Evolutionary conservation across 352 stramenopile species (phyloP), one percentile per base, ranked within the genome.

Genomic region (Achlya hypogyna): DNA sequence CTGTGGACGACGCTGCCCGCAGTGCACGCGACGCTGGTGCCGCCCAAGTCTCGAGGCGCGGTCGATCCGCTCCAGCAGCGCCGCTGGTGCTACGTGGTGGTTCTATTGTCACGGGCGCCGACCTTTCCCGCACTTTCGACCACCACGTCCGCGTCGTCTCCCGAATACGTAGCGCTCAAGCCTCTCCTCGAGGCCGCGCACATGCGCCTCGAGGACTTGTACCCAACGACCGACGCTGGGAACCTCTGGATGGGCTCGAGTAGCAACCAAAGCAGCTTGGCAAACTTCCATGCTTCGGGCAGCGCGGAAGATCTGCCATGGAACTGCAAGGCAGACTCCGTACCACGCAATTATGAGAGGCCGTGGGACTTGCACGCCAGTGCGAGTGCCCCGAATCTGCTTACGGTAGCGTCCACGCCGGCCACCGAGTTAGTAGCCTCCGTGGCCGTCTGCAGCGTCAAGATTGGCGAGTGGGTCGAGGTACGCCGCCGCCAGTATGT

Each of bases 401-500:
- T n/a, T n/a, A n/a, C 43, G 49, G 38, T 58, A 10, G 29, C 20
- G 23, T 8, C 58, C 27, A 34, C n/a, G 25, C 5, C 20, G 9
- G 25, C 25, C 18, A 60, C 38, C 1, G n/a, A 16, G 31, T 1
- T 14, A 32, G 5, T 35, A 12, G 35, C 10, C 28, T 16, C 4
- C n/a, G 14, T 31, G 40, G 16, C 47, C 34, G 25, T 14, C 10
- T 25, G 34, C 29, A n/a, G 28, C 32, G 20, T 38, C 6, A 78
- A 75, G 20, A 49, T 53, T 32, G 75, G 81, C 20, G 77, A 89
- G 25, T 86, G 81, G 79, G 45, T 89, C 10, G 73, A 89, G 69
- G 22, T 89, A 20, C 59, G 31, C 18, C 38, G 71, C 22, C 81
- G 82, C 51, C 71, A 74, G 42, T 87, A 81, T 35, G 20, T 87